Percentiles rank a stretch among this genome's conserved stretches.
Evolutionary conservation across 176 grass and related monocot genomes (phyloP).

Genomic region (Puccinellia tenuiflora): DNA sequence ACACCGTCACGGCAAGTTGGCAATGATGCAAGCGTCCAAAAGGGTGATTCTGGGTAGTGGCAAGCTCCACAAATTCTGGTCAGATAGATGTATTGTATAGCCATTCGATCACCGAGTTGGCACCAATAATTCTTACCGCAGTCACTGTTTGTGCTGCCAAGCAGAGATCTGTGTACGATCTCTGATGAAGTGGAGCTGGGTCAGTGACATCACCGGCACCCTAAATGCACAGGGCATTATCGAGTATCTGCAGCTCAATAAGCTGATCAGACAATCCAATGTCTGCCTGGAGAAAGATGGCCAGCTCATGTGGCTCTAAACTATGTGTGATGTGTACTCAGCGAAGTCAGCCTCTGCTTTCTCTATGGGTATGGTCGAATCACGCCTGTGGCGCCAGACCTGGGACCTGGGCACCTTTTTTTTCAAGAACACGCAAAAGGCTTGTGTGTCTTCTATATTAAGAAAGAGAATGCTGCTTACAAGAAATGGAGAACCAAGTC

Average conservation of each 20-base stretch:
- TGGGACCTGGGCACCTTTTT: no score
- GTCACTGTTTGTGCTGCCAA: neutral
- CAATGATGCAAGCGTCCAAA: neutral
- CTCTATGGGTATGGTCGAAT: no score
- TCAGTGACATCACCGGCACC: neutral
- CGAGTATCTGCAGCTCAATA: neutral
- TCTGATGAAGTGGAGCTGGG: neutral
- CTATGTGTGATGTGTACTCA: neutral
- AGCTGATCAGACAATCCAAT: neutral
- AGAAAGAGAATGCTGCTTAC: no score
- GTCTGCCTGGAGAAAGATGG: neutral
- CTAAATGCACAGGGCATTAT: neutral
- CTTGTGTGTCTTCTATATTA: no score
- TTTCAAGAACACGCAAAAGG: no score
- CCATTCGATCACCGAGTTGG: neutral
- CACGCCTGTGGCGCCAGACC: no score
- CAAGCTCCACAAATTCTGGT: neutral
- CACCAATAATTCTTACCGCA: neutral
- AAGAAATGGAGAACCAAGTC: no score
- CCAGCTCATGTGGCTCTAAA: neutral
- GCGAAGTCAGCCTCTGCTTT: neutral
- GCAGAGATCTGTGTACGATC: neutral
- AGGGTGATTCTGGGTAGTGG: neutral
- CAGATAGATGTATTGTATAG: neutral
- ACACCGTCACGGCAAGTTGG: neutral